These are phyloP conservation scores for Graphiopsis chlorocephala DNA, from an alignment of 2,329 filamentous ascomycete species.

Conservation along the genomic window DNA sequence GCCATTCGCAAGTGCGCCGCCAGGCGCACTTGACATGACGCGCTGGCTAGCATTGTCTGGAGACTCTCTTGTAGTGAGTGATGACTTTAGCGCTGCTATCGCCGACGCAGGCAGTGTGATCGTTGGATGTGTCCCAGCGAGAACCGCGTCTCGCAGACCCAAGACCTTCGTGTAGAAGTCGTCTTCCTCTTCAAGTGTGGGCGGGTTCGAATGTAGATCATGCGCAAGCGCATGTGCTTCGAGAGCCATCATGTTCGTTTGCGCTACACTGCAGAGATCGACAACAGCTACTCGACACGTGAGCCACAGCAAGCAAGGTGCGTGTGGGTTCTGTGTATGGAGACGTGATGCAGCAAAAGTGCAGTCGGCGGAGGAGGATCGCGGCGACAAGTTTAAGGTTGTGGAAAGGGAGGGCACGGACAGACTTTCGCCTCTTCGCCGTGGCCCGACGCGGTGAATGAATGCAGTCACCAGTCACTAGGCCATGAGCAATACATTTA, in stretches of 20 bases:
- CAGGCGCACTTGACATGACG: background rate
- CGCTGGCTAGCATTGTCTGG: constrained; percentile 1
- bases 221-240: constrained; percentile 12
- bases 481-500: constrained; percentile 5
- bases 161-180: constrained; percentile 71
- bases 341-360: background rate
- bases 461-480: constrained; percentile 2
- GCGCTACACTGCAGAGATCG: background rate
- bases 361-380: constrained; percentile 7
- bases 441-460: constrained; percentile 6
- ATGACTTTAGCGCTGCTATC: constrained; percentile 37
- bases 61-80: constrained; percentile 16
- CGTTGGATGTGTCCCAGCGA: constrained; percentile 70
- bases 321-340: background rate
- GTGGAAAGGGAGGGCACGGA: constrained; percentile 8
- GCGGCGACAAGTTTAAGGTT: constrained; percentile 7
- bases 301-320: background rate
- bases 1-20: constrained; percentile 5
- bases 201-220: constrained; percentile 20
- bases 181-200: constrained; percentile 31
- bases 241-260: constrained; percentile 21
- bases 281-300: background rate
- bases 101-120: constrained; percentile 58
- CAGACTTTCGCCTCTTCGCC: constrained; percentile 8
- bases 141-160: constrained; percentile 73